Evolutionary conservation across 1,139 yeast species (phyloP), one percentile per base, ranked within the genome.

Genomic region (Diutina mesorugosa): DNA sequence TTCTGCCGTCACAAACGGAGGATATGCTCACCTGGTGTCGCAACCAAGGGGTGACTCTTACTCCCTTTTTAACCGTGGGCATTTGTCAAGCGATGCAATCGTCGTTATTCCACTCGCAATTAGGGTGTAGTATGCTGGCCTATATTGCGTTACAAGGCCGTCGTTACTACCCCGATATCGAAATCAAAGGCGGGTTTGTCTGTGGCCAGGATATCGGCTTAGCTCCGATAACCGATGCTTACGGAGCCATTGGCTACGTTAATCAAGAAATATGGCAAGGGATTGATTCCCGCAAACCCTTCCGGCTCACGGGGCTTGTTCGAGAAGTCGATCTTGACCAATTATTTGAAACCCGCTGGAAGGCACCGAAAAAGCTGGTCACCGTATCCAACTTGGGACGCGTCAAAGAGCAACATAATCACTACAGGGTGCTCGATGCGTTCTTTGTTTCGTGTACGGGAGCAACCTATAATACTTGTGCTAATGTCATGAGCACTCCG

Each of bases 371-470:
- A 45, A 50, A 50, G 28, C 53, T 50, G 53, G 12, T 50, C 29
- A 50, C 53, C 10, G 32, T 50, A 2, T 50, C 53, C 16, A 50
- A 50, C 18, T 18, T 50, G 14, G 53, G 53, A 4, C 16, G 28
- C 1, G 53, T 50, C 6, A 30, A 29, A 6, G 45, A 30, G 6
- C n/a, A 12, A 1, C 53, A 50, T 18, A 32, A 32, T 9, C 6
- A 18, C 21, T 50, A 50, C 9, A 28, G 45, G n/a, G 45, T 50
- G 28, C 21, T 50, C 16, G 53, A 50, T 50, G 53, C 53, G n/a
- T n/a, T 32, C 28, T 50, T 50, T 32, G 53, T 50, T 3, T 45
- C 32, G 53, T 50, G 53, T 50, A 18, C 45, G 35, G 53, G 53
- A 6, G 53, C 53, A 6, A 32, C 14, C 8, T 50, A 50, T 32